phyloP scores from a whole-genome alignment of 768 basidiomycete genomes.

The Suillus placidus region DNA sequence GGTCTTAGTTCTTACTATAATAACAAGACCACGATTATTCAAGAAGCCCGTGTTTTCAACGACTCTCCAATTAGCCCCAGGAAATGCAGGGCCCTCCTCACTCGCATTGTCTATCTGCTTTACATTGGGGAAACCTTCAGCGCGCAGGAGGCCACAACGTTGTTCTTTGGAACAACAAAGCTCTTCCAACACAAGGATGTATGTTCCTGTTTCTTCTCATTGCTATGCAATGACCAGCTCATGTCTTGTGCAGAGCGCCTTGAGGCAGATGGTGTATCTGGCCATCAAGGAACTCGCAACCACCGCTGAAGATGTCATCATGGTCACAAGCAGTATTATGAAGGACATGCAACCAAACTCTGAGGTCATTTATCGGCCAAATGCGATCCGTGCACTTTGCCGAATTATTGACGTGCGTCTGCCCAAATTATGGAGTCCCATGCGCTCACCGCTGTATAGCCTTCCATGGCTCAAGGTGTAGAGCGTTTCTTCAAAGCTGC shows the following conservation, averaged over 20 bases:
- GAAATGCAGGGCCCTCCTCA: slow-evolving; percentile 95
- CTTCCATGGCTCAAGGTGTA: slow-evolving; percentile 98
- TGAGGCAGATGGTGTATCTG: slow-evolving; percentile 97
- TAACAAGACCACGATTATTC: slow-evolving; percentile 97
- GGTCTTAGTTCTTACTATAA: slow-evolving; percentile 91
- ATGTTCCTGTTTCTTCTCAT: slow-evolving; percentile 38
- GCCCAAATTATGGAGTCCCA: slow-evolving; percentile 44
- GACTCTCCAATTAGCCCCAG: slow-evolving; percentile 98
- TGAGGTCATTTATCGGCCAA: slow-evolving; percentile 97
- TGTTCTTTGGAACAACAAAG: slow-evolving; percentile 99
- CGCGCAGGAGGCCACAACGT: slow-evolving; percentile 93
- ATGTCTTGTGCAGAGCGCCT: slow-evolving; percentile 65
- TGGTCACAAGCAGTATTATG: slow-evolving; percentile 99
- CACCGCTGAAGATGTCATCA: slow-evolving; percentile 98
- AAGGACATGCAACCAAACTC: slow-evolving; percentile 99
- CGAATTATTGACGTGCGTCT: slow-evolving; percentile 91
- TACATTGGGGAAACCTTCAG: slow-evolving; percentile 95
- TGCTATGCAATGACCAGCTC: slow-evolving; percentile 11
- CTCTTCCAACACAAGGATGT: slow-evolving; percentile 99
- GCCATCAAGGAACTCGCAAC: slow-evolving; percentile 97
- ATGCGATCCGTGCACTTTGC: slow-evolving; percentile 94
- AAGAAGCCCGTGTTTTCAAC: slow-evolving; percentile 98
- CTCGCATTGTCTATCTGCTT: slow-evolving; percentile 93
- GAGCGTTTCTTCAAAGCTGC: slow-evolving; percentile 99
- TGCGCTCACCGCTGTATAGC: slow-evolving; percentile 47